Percentiles rank a stretch among this genome's conserved stretches.
Evolutionary conservation across 2,329 filamentous ascomycete species (phyloP).

Genomic region (Botrytis hyacinthi): DNA sequence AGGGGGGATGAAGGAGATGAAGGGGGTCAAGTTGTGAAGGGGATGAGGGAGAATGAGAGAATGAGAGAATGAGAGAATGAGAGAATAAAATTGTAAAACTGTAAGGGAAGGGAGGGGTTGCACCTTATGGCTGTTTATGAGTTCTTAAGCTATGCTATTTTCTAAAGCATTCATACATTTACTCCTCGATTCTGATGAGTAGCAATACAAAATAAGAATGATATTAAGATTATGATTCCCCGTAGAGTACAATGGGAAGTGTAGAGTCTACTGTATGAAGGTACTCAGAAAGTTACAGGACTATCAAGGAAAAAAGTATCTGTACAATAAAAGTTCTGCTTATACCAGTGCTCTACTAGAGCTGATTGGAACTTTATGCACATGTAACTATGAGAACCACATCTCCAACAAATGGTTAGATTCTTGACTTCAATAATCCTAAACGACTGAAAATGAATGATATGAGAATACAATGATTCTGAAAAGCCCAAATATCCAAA

Average conservation of each 20-base stretch:
- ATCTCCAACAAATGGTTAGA: neutral
- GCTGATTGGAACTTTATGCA: too few relatives aligned
- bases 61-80: neutral
- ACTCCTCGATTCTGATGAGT: neutral
- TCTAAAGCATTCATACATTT: neutral
- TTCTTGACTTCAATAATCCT: neutral
- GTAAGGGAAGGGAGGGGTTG: neutral
- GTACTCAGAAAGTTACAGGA: fast-evolving
- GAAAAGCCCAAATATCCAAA: neutral
- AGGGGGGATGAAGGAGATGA: neutral
- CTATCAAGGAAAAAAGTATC: too few relatives aligned
- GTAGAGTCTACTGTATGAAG: fast-evolving
- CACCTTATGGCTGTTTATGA: neutral
- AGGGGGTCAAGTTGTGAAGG: too few relatives aligned
- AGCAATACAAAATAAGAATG: neutral
- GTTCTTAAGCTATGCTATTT: neutral
- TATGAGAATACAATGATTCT: fast-evolving
- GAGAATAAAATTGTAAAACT: neutral
- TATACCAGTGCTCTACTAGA: too few relatives aligned
- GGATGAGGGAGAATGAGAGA: neutral
- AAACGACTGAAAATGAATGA: neutral
- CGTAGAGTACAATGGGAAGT: neutral
- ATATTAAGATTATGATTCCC: neutral
- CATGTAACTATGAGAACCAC: too few relatives aligned
- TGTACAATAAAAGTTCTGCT: too few relatives aligned